These are phyloP conservation scores for Fonsecaea pedrosoi DNA, from an alignment of 2,329 filamentous ascomycete genomes.

Conservation along the genomic window DNA sequence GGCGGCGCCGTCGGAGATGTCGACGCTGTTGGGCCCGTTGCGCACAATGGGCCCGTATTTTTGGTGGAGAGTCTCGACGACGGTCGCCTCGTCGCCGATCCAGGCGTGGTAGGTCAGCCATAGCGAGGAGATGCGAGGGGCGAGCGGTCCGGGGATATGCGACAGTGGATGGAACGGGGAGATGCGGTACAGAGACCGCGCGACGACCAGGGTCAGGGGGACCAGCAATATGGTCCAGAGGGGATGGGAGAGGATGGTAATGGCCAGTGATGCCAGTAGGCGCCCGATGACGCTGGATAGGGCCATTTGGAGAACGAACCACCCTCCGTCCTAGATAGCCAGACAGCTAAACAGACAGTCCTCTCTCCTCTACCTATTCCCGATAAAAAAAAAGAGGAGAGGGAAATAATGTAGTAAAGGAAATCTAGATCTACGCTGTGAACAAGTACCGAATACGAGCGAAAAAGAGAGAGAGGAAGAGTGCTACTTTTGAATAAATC, in stretches of 20 bases:
- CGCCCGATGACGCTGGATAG: slow-evolving; percentile 10
- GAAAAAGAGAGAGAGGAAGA: no score
- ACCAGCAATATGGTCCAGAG: slow-evolving; percentile 27
- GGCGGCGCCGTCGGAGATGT: slow-evolving; percentile 55
- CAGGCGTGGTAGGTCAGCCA: slow-evolving; percentile 46
- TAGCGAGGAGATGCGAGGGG: slow-evolving; percentile 45
- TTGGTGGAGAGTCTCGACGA: slow-evolving; percentile 43
- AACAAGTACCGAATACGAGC: no score
- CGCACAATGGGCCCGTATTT: slow-evolving; percentile 48
- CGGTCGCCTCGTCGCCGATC: slow-evolving; percentile 45
- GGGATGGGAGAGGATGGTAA: slow-evolving; percentile 23
- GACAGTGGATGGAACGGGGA: slow-evolving; percentile 49
- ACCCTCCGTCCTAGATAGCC: no score
- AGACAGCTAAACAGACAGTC: no score
- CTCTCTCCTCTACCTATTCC: no score
- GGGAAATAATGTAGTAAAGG: not conserved
- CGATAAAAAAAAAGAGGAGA: not conserved
- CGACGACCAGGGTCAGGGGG: slow-evolving; percentile 25
- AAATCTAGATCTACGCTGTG: not conserved
- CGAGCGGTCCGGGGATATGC: slow-evolving; percentile 49
- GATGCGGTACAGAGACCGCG: slow-evolving; percentile 44
- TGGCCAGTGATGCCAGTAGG: slow-evolving; percentile 2
- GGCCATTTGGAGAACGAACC: slow-evolving; percentile 15
- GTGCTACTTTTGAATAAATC: no score
- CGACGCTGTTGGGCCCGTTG: slow-evolving; percentile 49